Conservation (phyloP, 176 grass and related monocot species). For the Oryza rufipogon region DNA sequence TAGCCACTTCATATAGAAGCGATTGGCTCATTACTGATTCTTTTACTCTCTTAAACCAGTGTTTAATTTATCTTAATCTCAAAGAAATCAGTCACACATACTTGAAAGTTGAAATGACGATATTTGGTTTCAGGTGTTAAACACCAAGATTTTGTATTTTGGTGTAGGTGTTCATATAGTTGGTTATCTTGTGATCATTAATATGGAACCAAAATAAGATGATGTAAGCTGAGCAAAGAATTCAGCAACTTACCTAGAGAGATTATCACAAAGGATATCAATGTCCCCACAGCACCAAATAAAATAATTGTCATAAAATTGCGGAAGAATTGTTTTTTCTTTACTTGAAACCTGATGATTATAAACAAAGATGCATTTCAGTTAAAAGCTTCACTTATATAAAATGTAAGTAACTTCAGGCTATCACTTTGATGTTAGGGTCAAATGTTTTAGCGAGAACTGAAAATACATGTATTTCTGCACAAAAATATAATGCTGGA, state of each 20-base stretch:
- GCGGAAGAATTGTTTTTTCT: slow-evolving; percentile 97
- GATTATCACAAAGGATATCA: slow-evolving; percentile 91
- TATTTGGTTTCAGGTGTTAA: not conserved
- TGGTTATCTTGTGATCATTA: not conserved
- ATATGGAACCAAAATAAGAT: slow-evolving; percentile 7
- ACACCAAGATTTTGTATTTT: not conserved
- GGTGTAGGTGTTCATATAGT: not conserved
- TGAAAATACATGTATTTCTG: not conserved
- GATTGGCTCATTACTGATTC: not conserved
- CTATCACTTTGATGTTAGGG: not conserved
- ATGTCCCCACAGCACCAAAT: slow-evolving; percentile 87
- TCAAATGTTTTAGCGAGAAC: not conserved
- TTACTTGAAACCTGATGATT: slow-evolving; percentile 89
- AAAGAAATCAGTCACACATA: not conserved
- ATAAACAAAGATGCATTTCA: slow-evolving; percentile 7
- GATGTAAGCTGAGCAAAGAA: not conserved
- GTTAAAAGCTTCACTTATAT: slow-evolving; percentile 14
- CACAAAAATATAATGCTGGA: not conserved
- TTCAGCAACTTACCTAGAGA: slow-evolving; percentile 70
- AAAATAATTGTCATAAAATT: slow-evolving; percentile 91
- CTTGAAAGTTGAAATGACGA: not conserved
- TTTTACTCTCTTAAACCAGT: not conserved
- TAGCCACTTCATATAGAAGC: slow-evolving; percentile 17
- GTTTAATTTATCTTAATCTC: not conserved
- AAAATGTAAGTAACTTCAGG: slow-evolving; percentile 28